Evolutionary conservation across 1,139 yeast genomes (phyloP), one percentile per base, ranked within the genome.

Genomic region (Candida tunisiensis): DNA sequence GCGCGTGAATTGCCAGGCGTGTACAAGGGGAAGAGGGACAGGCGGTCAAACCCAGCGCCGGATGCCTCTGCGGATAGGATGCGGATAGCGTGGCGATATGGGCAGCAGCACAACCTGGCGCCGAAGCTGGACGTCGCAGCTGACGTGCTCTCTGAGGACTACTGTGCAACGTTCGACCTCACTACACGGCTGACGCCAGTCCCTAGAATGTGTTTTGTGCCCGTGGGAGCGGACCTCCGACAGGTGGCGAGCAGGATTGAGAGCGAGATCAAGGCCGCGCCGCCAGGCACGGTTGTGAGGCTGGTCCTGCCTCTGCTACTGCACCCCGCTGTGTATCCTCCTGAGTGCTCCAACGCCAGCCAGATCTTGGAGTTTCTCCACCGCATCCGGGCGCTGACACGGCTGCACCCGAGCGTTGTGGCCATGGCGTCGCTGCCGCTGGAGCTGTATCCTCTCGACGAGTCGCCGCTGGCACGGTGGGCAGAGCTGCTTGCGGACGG

Each of bases 1-100:
- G 65, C 72, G 5, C 60, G 65, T 28, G 78, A 74, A 25, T 57
- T 88, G 5, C 95, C 95, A 1, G 94, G 92, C 2, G 47, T 74
- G 2, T 78, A 75, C 44, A 66, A 72, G 40, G 91, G 88, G 14
- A 65, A 75, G 16, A 60, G 69, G 12, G 72, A 63, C 19, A 11
- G 39, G 83, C 73, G 7, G 67, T 71, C 35, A 73, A 73, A 47
- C 47, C 45, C 75, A 12, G 9, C 31, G 5, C 11, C 27, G 39
- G 53, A 69, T 4, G 60, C 59, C 30, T 33, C 39, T 5, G 26
- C 25, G 11, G 31, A 28, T 46, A 69, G 40, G 72, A 73, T 52
- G 70, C 59, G 41, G 57, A 74, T 46, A 27, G 57, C 58, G 1
- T 53, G 58, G 58, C 32, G 91, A 67, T 49, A 80, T 72, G 51